Evolutionary conservation across 140 eudicot species (phyloP).

Genomic region (Bidens hawaiensis): DNA sequence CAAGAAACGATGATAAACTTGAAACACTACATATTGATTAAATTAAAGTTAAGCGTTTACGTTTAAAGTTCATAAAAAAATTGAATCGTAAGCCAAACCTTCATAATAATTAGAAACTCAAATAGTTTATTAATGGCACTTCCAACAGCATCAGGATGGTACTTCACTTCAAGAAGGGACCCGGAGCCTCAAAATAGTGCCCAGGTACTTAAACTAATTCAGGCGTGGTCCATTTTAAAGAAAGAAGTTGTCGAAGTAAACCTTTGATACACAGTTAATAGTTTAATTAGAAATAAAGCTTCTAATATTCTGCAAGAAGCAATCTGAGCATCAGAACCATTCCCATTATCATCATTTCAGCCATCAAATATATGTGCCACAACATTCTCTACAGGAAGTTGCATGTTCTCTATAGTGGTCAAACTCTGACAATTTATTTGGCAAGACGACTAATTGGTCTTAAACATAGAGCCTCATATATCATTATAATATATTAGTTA

Average conservation of each 20-base stretch:
- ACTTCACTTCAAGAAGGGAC: slow-evolving; percentile 86
- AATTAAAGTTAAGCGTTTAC: not conserved
- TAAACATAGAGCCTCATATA: slow-evolving; percentile 2
- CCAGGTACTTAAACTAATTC: slow-evolving; percentile 73
- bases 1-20: not conserved
- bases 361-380: slow-evolving; percentile 71
- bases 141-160: slow-evolving; percentile 78
- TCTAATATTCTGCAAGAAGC: slow-evolving; percentile 67
- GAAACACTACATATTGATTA: slow-evolving; percentile 9
- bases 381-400: slow-evolving; percentile 67
- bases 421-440: slow-evolving; percentile 48
- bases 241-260: slow-evolving; percentile 78
- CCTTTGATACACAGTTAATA: slow-evolving; percentile 50
- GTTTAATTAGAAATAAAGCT: slow-evolving; percentile 50
- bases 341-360: slow-evolving; percentile 43
- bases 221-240: slow-evolving; percentile 90
- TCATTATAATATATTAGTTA: not conserved
- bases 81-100: slow-evolving; percentile 46
- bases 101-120: slow-evolving; percentile 68
- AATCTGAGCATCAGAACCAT: slow-evolving; percentile 46
- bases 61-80: not conserved
- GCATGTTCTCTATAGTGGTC: slow-evolving; percentile 80
- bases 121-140: slow-evolving; percentile 80
- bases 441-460: slow-evolving; percentile 4
- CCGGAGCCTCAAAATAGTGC: slow-evolving; percentile 83